These are phyloP conservation scores for Alternaria angustiovoidea DNA, from an alignment of 2,329 filamentous ascomycete species.

Conservation along the genomic window DNA sequence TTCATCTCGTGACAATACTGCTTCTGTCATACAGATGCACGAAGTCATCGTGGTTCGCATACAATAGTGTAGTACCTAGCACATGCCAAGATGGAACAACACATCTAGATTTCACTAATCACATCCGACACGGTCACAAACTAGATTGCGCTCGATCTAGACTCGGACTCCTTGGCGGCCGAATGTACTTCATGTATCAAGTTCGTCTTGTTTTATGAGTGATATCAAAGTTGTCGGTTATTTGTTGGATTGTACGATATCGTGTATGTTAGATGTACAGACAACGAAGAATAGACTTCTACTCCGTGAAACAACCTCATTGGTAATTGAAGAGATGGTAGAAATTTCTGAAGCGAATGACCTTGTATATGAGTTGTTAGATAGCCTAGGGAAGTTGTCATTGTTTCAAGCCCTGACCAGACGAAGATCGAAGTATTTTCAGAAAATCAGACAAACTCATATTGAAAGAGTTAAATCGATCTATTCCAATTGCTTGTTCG, in stretches of 20 bases:
- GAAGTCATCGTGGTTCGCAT: neutral
- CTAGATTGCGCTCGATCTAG: neutral
- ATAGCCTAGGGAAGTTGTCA: no score
- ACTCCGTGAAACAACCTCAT: no score
- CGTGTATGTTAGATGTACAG: no score
- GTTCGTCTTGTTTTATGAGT: neutral
- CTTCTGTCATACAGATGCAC: no score
- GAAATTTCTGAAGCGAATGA: no score
- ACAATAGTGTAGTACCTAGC: no score
- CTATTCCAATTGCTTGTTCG: constrained; percentile 4
- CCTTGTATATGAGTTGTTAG: no score
- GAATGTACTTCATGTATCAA: neutral
- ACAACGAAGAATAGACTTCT: no score
- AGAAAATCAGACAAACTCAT: neutral
- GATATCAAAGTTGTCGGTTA: no score
- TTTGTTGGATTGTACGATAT: neutral
- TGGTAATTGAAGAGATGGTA: no score
- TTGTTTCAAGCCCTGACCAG: neutral
- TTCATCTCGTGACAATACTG: fast-evolving
- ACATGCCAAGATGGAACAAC: neutral
- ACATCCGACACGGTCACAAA: neutral
- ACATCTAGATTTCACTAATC: neutral
- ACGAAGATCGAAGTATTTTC: neutral
- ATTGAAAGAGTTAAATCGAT: constrained; percentile 1
- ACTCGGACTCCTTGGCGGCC: neutral